Conservation (phyloP, 805 yeast species). For the Myxozyma vanderwaltii region DNA sequence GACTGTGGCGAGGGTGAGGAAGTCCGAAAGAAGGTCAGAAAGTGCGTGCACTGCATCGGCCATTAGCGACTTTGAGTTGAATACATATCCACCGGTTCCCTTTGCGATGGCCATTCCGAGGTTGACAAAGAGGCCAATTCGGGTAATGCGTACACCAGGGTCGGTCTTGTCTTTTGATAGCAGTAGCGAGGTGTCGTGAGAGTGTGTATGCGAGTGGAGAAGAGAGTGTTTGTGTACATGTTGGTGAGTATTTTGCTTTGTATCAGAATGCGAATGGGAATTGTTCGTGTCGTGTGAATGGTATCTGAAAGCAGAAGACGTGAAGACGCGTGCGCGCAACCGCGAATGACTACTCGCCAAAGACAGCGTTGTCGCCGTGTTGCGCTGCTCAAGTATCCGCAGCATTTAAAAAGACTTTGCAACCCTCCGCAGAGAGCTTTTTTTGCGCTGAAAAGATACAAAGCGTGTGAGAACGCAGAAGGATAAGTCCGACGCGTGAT, state of each 20-base stretch:
- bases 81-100: slow-evolving; percentile 83
- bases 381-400: background rate
- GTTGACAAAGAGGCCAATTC: slow-evolving; percentile 85
- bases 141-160: slow-evolving; percentile 90
- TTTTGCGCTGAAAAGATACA: too few relatives aligned
- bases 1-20: slow-evolving; percentile 86
- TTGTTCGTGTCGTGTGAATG: background rate
- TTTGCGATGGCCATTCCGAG: slow-evolving; percentile 84
- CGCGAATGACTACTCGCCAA: too few relatives aligned
- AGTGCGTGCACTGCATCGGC: slow-evolving; percentile 96
- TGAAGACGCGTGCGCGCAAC: too few relatives aligned
- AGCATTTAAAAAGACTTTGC: too few relatives aligned
- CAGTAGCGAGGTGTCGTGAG: slow-evolving; percentile 21
- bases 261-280: background rate
- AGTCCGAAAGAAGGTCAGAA: slow-evolving; percentile 86
- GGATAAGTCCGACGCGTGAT: too few relatives aligned
- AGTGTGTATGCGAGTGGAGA: slow-evolving; percentile 28
- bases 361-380: too few relatives aligned
- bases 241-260: too few relatives aligned
- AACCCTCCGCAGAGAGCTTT: too few relatives aligned
- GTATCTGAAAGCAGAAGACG: background rate
- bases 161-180: slow-evolving; percentile 52
- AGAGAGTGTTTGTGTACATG: slow-evolving; percentile 29
- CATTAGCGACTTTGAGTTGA: slow-evolving; percentile 90
- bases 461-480: too few relatives aligned